Base-by-base conservation (phyloP, 2,329 filamentous ascomycete genomes). In the Orbilia ellipsospora region DNA sequence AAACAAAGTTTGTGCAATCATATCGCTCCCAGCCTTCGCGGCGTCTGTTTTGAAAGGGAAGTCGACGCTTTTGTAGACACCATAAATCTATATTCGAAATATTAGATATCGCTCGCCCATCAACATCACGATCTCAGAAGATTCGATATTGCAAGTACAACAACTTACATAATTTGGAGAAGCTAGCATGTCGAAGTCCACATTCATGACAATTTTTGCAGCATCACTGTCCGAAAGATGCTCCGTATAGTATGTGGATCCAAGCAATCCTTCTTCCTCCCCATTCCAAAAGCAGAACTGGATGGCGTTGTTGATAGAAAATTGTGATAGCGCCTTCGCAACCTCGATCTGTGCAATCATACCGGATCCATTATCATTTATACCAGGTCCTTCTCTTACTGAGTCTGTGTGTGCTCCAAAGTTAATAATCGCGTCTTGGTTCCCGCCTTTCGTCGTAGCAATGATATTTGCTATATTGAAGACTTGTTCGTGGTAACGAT, bases 161-260 rank as follows among this genome's bases (percentile, higher is more conserved):
- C 5, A 36, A 63, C 61, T 52, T 54, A 82, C 84, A 78, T 85
- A 88, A 82, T 89, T 89, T 18, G 87, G 87, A 1, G 84, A 86
- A 1, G 86, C 86, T 78, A 90, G 88, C 89, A 90, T 91, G 81
- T 91, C 89, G 79, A 89, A 90, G 83, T 91, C 89, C 80, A 90
- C 86, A 83, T 90, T 89, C 31, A 90, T 87, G 4, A 86, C 84
- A 79, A 91, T 88, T 81, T 87, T 88, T 73, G 86, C 82, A 16
- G 85, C 83, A 74, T 88, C 87, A 0, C 81, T 80, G 0, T 82
- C 79, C 18, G 82, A 80, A 3, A 87, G 83, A 28, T 84, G 81
- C 23, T 83, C 81, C 57, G 87, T 85, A 80, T 88, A 90, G 82
- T 85, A 85, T 45, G 84, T 83, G 4, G 86, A 86, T 26, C 89